Base-by-base conservation (phyloP, 1,284 basidiomycete species). In the Peniophora sp. region DNA sequence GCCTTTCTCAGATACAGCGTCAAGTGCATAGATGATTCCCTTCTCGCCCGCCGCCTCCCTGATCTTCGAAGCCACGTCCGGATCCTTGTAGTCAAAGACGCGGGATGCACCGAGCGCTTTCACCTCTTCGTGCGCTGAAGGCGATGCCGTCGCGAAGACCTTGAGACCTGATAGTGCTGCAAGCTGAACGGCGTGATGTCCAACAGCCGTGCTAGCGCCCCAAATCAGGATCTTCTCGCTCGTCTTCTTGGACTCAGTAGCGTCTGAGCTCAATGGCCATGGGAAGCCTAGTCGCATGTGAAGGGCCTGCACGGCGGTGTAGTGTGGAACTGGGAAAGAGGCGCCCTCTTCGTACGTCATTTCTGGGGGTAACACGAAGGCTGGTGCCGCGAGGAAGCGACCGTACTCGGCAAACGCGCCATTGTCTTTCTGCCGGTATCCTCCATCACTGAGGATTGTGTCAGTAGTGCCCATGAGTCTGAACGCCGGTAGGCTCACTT, bases 101-200 rank as follows among this genome's bases (percentile, higher is more conserved):
- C 57, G 58, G 36, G 67, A 62, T 0, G 71, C 73, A 8, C 73
- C 72, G 34, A 64, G 60, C 2, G 60, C 56, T 54, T 67, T 67
- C 52, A 73, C 61, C 50, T 67, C 60, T 15, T 63, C 65, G 15
- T 41, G 39, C 5, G 15, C 20, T 8, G 39, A n/a, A 22, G 39
- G 39, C 39, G 39, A 41, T 8, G 39, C 39, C 20, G 39, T 41
- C 39, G 39, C 20, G n/a, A 8, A 22, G 8, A 41, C 39, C 39
- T 41, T n/a, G 39, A 17, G 20, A 5, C 39, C 39, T n/a, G 39
- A 41, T 6, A 41, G 39, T 22, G 15, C 20, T 8, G 39, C 39
- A 22, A 41, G 39, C 15, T 41, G 39, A n/a, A 41, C 15, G 15
- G 39, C 39, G 39, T 41, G 39, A 15, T 41, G 39, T 8, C 39